A percentile compares a stretch with the other conserved stretches of the same genome.
Conservation (phyloP, 805 yeast genomes). For the Blastobotrys americana region DNA sequence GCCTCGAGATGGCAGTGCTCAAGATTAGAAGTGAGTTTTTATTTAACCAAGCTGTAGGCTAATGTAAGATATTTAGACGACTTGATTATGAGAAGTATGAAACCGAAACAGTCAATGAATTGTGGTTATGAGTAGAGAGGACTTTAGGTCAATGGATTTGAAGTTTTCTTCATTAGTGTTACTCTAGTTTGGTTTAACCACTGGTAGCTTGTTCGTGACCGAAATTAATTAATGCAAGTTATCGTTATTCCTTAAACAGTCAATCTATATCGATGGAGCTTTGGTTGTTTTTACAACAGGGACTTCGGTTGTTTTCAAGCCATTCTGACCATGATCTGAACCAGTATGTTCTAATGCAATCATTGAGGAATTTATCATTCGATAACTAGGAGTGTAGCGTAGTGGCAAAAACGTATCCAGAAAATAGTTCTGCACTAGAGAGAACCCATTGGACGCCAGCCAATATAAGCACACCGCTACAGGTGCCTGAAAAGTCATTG, state of each 20-base stretch:
- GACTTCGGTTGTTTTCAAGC: too few species aligned
- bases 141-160: neutral
- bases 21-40: slow-evolving; percentile 26
- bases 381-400: slow-evolving; percentile 19
- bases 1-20: slow-evolving; percentile 79
- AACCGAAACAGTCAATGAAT: too few species aligned
- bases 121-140: neutral
- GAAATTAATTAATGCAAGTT: too few species aligned
- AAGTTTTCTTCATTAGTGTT: neutral
- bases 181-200: neutral
- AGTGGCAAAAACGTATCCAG: slow-evolving; percentile 63
- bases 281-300: too few species aligned
- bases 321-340: too few species aligned
- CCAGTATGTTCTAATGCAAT: too few species aligned
- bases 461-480: slow-evolving; percentile 77
- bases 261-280: neutral
- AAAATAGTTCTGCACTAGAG: slow-evolving; percentile 65
- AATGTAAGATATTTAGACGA: neutral
- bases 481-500: slow-evolving; percentile 80
- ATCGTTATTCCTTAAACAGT: neutral
- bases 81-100: neutral
- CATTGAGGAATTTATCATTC: too few species aligned
- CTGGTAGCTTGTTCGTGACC: too few species aligned
- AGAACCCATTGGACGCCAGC: slow-evolving; percentile 76
- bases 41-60: too few species aligned